Evolutionary conservation across 1,284 basidiomycete species (phyloP).

Genomic region (Moesziomyces antarcticus): DNA sequence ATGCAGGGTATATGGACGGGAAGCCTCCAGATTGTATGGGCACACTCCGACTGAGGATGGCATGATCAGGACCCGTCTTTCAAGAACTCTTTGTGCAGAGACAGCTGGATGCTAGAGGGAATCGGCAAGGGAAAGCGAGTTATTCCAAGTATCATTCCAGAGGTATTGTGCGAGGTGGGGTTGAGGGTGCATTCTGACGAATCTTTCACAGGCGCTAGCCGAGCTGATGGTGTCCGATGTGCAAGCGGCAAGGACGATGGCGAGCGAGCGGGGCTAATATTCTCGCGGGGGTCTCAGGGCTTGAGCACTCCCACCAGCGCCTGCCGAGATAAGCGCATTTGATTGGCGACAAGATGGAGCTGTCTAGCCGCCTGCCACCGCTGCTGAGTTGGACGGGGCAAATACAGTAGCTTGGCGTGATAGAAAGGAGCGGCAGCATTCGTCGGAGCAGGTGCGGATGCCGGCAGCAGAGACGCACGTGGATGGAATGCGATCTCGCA

Average conservation of each 20-base stretch:
- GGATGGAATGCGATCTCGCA: too few species aligned
- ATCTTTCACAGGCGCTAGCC: not conserved
- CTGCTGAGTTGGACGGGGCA: too few species aligned
- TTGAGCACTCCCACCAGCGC: too few species aligned
- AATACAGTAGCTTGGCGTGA: too few species aligned
- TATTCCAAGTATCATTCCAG: not conserved
- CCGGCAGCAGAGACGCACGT: too few species aligned
- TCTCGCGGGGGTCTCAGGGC: too few species aligned
- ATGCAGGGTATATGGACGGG: not conserved
- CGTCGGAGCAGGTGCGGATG: too few species aligned
- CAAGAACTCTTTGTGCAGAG: not conserved
- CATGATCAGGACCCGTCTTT: conserved; percentile 4
- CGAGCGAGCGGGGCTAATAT: not conserved
- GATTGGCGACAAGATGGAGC: too few species aligned
- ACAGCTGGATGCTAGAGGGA: not conserved
- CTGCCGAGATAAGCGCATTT: too few species aligned
- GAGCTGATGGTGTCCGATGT: not conserved
- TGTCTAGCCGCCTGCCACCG: too few species aligned
- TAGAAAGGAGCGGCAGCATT: too few species aligned
- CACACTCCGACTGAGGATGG: conserved; percentile 29
- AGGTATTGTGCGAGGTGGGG: too few species aligned
- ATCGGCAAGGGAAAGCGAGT: not conserved
- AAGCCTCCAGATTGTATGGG: not conserved
- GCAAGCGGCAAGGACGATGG: not conserved
- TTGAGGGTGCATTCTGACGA: not conserved